phyloP scores from a whole-genome alignment of 805 yeast genomes.

The Candida insectorum region DNA sequence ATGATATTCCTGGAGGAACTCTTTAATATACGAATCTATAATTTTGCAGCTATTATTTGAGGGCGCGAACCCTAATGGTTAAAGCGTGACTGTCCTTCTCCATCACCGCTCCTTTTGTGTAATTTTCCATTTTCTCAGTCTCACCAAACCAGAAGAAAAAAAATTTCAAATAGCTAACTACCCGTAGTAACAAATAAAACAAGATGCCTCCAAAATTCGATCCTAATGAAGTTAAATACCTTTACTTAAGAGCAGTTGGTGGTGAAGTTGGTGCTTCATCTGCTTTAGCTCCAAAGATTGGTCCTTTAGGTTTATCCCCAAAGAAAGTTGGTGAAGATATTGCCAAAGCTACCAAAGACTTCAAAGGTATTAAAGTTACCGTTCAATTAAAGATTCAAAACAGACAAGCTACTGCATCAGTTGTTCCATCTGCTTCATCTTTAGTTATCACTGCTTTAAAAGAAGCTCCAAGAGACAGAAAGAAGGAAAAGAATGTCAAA shows the following conservation, averaged over 20 bases:
- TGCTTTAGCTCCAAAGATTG: conserved; percentile 99
- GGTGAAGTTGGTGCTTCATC: conserved; percentile 99
- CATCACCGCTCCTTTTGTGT: background rate
- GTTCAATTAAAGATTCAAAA: conserved; percentile 98
- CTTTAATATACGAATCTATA: conserved; percentile 14
- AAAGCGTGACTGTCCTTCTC: conserved; percentile 2
- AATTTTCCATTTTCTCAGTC: background rate
- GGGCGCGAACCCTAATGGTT: conserved; percentile 4
- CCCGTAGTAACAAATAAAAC: conserved; percentile 11
- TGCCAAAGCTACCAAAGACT: conserved; percentile 98
- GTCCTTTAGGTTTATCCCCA: conserved; percentile 99
- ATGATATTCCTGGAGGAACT: conserved; percentile 45
- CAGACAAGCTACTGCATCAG: conserved; percentile 99
- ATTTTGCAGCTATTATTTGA: background rate
- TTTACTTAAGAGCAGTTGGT: conserved; percentile 99
- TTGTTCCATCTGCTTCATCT: conserved; percentile 99
- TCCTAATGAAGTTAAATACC: conserved; percentile 96
- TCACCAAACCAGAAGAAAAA: conserved; percentile 9
- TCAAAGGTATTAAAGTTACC: conserved; percentile 99
- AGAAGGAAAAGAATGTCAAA: conserved; percentile 99
- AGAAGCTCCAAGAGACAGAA: conserved; percentile 99
- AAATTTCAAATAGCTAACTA: conserved; percentile 12
- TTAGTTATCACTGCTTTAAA: conserved; percentile 98
- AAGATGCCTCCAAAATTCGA: conserved; percentile 97
- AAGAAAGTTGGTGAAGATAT: conserved; percentile 99